phyloP scores from a whole-genome alignment of 805 yeast species.

The Teunomyces cretensis region DNA sequence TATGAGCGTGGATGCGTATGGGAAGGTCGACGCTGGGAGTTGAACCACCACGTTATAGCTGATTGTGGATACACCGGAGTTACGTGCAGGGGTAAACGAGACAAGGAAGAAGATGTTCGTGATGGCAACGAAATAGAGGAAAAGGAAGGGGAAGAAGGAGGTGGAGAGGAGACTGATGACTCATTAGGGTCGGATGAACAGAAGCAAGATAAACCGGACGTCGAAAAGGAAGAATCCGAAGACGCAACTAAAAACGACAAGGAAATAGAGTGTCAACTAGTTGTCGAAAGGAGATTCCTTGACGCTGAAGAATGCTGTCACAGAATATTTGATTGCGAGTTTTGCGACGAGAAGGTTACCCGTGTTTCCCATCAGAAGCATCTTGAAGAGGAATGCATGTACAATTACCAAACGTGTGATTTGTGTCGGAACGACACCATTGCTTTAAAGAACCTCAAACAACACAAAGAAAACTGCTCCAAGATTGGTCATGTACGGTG shows the following conservation, averaged over 20 bases:
- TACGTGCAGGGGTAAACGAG: constrained; percentile 25
- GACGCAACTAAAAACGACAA: not conserved
- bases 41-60: constrained; percentile 46
- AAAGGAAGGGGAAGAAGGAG: constrained; percentile 5
- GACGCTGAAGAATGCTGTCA: constrained; percentile 39
- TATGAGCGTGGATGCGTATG: constrained; percentile 53
- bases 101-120: not conserved
- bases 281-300: constrained; percentile 23
- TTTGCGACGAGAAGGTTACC: constrained; percentile 32
- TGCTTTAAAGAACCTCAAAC: constrained; percentile 35
- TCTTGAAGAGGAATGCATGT: constrained; percentile 36
- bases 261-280: constrained; percentile 10
- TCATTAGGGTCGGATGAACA: constrained; percentile 11
- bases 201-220: constrained; percentile 9
- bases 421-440: constrained; percentile 42
- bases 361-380: constrained; percentile 33
- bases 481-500: constrained; percentile 42
- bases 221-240: constrained; percentile 11
- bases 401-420: constrained; percentile 42
- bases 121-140: not conserved
- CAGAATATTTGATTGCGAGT: constrained; percentile 29
- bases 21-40: constrained; percentile 58
- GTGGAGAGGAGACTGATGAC: constrained; percentile 8
- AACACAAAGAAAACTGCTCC: constrained; percentile 44
- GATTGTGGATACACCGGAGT: constrained; percentile 41